phyloP scores from a whole-genome alignment of 73 alveolate species.

The Strombidium stylifer region DNA sequence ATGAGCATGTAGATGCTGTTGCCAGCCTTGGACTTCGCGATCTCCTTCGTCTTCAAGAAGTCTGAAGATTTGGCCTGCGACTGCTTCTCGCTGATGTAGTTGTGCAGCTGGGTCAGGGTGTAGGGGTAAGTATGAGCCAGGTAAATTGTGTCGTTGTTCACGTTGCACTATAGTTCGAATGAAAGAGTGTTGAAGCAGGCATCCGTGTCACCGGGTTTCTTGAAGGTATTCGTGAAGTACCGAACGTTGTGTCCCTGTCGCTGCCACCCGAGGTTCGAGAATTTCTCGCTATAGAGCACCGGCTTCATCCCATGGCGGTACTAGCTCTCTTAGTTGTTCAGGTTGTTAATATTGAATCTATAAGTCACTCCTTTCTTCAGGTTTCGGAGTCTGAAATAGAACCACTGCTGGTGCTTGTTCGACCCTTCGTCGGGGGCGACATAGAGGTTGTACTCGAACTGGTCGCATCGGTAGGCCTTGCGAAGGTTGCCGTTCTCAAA shows the following conservation, averaged over 20 bases:
- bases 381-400: slow-evolving; percentile 47
- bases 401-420: slow-evolving; percentile 36
- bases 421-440: slow-evolving; percentile 19
- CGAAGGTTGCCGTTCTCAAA: slow-evolving; percentile 43
- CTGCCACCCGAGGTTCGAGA: slow-evolving; percentile 22
- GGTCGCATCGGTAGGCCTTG: slow-evolving; percentile 17
- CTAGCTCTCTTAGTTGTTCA: slow-evolving; percentile 32
- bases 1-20: slow-evolving; percentile 2
- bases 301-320: slow-evolving; percentile 53
- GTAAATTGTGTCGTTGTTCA: neutral
- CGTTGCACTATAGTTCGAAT: neutral
- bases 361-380: slow-evolving; percentile 20
- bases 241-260: no score
- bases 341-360: slow-evolving; percentile 35
- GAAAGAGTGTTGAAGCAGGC: neutral
- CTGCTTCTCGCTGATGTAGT: neutral
- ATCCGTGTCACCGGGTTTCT: slow-evolving; percentile 35
- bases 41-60: neutral
- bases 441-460: slow-evolving; percentile 21
- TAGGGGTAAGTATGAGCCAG: slow-evolving; percentile 20
- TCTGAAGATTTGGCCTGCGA: slow-evolving; percentile 1
- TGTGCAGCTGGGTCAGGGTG: slow-evolving; percentile 9
- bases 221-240: slow-evolving; percentile 18
- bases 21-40: slow-evolving; percentile 11
- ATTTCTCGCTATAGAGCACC: slow-evolving; percentile 5